phyloP scores from a whole-genome alignment of 257 asterid species.

The Solanum microdontum region DNA sequence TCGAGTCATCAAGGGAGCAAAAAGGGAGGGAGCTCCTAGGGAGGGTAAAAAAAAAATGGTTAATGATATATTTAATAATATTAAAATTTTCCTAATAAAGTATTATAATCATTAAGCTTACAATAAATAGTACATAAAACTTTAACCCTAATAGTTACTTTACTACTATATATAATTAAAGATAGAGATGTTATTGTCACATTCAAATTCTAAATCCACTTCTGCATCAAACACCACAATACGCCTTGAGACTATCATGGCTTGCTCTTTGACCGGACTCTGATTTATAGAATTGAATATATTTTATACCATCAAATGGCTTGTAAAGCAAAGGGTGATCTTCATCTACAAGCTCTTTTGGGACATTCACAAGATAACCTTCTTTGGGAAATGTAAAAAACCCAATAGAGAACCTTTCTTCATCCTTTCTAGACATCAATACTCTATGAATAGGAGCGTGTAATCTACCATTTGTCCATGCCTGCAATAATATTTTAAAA shows the following conservation, averaged over 20 bases:
- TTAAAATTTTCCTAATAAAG: too few relatives aligned
- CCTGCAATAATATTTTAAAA: neutral
- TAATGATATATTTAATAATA: too few relatives aligned
- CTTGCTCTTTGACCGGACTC: neutral
- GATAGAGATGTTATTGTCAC: too few relatives aligned
- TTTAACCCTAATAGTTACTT: neutral
- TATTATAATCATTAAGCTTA: too few relatives aligned
- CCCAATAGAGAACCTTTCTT: neutral
- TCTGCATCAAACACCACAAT: neutral
- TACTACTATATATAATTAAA: neutral
- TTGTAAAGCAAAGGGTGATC: neutral
- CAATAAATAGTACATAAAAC: too few relatives aligned
- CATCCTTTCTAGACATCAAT: neutral
- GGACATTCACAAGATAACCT: neutral
- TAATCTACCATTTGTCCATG: neutral
- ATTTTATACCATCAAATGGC: neutral
- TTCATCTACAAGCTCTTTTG: neutral
- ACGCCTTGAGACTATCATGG: neutral
- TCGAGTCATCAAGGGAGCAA: too few relatives aligned
- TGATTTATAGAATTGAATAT: neutral
- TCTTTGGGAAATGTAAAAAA: neutral
- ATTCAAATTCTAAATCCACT: neutral
- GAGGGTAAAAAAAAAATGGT: too few relatives aligned
- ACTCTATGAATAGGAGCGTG: neutral
- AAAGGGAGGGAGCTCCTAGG: too few relatives aligned